Conservation (phyloP, 257 asterid genomes). For the Solanum pennellii region DNA sequence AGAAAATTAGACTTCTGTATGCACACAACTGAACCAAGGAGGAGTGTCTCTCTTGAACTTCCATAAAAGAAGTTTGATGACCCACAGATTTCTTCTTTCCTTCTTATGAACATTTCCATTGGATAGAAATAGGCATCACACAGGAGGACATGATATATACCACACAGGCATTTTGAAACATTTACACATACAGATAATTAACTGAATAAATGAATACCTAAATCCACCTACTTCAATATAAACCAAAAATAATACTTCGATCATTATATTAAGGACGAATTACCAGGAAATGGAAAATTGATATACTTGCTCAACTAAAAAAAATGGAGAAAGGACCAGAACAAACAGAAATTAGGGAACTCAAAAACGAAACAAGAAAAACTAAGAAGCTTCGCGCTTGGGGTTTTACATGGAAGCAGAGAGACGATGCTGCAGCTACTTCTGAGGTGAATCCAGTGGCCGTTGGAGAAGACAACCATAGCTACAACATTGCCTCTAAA, state of each 20-base stretch:
- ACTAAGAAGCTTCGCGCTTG: too few species aligned
- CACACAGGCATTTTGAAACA: neutral
- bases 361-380: too few species aligned
- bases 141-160: slow-evolving; percentile 19
- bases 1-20: neutral
- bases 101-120: slow-evolving; percentile 53
- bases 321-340: too few species aligned
- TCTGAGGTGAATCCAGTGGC: too few species aligned
- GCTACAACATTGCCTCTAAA: neutral
- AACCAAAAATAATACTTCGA: neutral
- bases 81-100: slow-evolving; percentile 42
- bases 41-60: slow-evolving; percentile 6
- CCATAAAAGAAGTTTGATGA: slow-evolving; percentile 10
- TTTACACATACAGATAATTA: neutral
- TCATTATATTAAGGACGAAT: neutral
- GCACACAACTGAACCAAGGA: slow-evolving; percentile 87
- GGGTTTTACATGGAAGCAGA: too few species aligned
- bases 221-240: neutral
- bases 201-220: neutral
- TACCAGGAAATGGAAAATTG: neutral
- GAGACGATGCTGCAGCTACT: too few species aligned
- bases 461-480: too few species aligned
- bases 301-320: neutral
- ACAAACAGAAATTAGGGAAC: neutral
- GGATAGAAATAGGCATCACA: slow-evolving; percentile 48